A percentile compares a stretch with the other conserved stretches of the same genome.
phyloP scores from a whole-genome alignment of 2,329 filamentous ascomycete species.

The Calycina herbarum region DNA sequence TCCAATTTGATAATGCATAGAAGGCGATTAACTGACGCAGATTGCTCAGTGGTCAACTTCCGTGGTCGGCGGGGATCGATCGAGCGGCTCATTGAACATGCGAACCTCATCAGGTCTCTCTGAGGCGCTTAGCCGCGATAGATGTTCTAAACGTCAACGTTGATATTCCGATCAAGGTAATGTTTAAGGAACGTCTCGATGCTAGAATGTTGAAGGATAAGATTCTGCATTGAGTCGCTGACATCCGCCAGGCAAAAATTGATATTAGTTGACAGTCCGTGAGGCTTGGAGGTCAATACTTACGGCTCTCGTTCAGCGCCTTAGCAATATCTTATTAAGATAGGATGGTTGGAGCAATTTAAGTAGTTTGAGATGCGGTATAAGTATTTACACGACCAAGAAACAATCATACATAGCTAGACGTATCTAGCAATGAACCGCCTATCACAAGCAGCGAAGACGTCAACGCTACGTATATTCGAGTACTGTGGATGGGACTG shows the following conservation, averaged over 20 bases:
- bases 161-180: slow-evolving; percentile 26
- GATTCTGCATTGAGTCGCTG: slow-evolving; percentile 24
- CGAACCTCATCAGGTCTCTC: slow-evolving; percentile 28
- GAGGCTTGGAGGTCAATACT: too few relatives aligned
- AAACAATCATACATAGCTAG: too few relatives aligned
- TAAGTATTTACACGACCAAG: too few relatives aligned
- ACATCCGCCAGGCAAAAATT: slow-evolving; percentile 17
- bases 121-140: slow-evolving; percentile 28
- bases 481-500: too few relatives aligned
- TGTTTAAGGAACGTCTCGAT: slow-evolving; percentile 27
- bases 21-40: slow-evolving; percentile 26
- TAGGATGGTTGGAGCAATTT: too few relatives aligned
- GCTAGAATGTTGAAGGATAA: slow-evolving; percentile 28
- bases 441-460: too few relatives aligned
- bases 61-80: slow-evolving; percentile 29
- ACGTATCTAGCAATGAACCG: too few relatives aligned
- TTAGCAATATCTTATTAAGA: too few relatives aligned
- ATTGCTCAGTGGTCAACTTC: slow-evolving; percentile 30
- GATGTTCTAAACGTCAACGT: slow-evolving; percentile 24
- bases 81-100: slow-evolving; percentile 29
- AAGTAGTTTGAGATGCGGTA: too few relatives aligned
- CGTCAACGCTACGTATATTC: too few relatives aligned
- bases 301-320: too few relatives aligned
- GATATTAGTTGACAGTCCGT: too few relatives aligned
- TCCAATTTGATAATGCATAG: slow-evolving; percentile 17